phyloP scores from a whole-genome alignment of 73 alveolate genomes.

The Paramecium tetraurelia region DNA sequence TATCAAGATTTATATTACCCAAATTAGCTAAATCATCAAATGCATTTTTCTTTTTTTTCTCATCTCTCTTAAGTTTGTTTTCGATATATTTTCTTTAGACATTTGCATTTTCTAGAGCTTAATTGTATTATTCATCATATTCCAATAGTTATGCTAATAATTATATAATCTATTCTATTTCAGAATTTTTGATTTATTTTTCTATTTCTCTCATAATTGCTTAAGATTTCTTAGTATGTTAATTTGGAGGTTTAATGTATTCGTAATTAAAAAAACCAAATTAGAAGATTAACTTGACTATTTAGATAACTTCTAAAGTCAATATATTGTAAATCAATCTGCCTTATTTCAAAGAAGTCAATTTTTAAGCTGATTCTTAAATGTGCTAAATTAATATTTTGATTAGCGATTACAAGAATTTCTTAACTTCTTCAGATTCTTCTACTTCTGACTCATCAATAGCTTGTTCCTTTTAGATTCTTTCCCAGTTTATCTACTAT shows the following conservation, averaged over 20 bases:
- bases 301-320: conserved; percentile 37
- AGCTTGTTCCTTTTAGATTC: neutral
- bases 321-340: conserved; percentile 26
- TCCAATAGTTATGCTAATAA: conserved; percentile 2
- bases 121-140: conserved; percentile 52
- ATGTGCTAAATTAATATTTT: neutral
- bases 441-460: conserved; percentile 7
- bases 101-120: conserved; percentile 5
- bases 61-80: neutral
- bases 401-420: neutral
- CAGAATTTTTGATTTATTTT: conserved; percentile 33
- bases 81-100: conserved; percentile 13
- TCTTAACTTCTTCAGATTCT: conserved; percentile 23
- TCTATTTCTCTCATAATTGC: conserved; percentile 9
- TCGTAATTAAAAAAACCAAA: conserved; percentile 52
- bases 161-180: conserved; percentile 31
- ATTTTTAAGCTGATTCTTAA: neutral
- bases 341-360: neutral
- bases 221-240: neutral
- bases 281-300: neutral
- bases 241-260: neutral
- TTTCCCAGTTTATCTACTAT: neutral
- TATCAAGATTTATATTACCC: conserved; percentile 5
- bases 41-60: conserved; percentile 29
- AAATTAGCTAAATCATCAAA: conserved; percentile 5